These are phyloP conservation scores for Pseudonitzschia pungens DNA, from an alignment of 108 stramenopile genomes.

Conservation along the genomic window DNA sequence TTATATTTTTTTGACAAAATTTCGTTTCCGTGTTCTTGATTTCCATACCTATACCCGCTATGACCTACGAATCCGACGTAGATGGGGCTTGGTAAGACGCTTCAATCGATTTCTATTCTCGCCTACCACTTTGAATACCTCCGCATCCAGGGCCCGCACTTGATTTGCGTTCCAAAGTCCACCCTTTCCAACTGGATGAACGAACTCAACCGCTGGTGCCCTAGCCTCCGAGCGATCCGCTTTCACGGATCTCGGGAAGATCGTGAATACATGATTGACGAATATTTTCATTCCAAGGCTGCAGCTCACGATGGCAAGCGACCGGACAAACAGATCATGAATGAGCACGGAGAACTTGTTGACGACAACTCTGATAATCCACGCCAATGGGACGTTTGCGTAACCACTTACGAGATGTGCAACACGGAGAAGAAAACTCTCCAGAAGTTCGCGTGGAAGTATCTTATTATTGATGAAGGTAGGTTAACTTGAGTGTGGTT, in stretches of 20 bases:
- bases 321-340: constrained; percentile 60
- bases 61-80: no score
- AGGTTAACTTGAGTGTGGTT: constrained; percentile 45
- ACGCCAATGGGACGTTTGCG: constrained; percentile 90
- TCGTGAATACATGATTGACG: constrained; percentile 70
- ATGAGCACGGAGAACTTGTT: constrained; percentile 69
- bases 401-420: constrained; percentile 97
- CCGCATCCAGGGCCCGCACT: constrained; percentile 86
- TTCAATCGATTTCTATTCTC: constrained; percentile 96
- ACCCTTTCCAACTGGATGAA: constrained; percentile 99
- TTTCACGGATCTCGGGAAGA: constrained; percentile 93
- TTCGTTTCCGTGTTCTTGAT: not conserved
- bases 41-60: no score
- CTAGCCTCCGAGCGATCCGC: constrained; percentile 81
- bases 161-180: constrained; percentile 97
- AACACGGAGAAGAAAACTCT: constrained; percentile 84
- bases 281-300: constrained; percentile 76
- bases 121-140: constrained; percentile 79
- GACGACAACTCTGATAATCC: constrained; percentile 86
- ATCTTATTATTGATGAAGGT: constrained; percentile 95
- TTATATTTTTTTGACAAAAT: no score
- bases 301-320: constrained; percentile 79
- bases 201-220: constrained; percentile 96
- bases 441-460: constrained; percentile 91
- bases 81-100: constrained; percentile 93